Conservation (phyloP, 441 rosid genomes). For the Aquilaria agallochum region DNA sequence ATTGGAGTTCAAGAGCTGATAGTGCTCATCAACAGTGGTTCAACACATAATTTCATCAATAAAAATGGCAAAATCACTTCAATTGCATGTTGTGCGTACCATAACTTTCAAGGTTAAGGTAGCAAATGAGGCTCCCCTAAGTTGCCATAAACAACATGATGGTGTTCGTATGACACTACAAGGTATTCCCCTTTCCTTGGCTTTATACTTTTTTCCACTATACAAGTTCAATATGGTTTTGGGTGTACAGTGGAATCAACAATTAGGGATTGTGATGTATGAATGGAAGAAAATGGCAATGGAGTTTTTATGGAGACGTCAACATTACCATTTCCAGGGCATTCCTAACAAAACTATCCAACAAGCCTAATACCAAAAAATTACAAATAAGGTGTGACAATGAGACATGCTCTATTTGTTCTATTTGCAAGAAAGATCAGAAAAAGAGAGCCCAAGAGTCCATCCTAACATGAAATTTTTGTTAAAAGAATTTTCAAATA, state of each 20-base stretch:
- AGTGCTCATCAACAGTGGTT: background rate
- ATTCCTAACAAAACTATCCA: background rate
- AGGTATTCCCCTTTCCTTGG: background rate
- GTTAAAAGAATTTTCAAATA: background rate
- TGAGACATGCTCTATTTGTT: background rate
- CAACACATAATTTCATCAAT: background rate
- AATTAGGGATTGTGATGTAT: background rate
- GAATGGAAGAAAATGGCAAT: background rate
- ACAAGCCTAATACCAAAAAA: background rate
- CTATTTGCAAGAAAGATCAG: background rate
- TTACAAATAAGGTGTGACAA: background rate
- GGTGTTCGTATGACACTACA: background rate
- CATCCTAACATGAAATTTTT: background rate
- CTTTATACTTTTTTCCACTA: background rate
- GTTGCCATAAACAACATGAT: background rate
- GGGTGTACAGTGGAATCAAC: background rate
- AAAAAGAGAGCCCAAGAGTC: background rate
- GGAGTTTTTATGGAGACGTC: background rate
- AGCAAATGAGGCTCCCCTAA: background rate
- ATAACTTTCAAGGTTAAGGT: background rate
- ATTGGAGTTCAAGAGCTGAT: background rate
- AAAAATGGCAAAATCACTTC: background rate
- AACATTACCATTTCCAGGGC: background rate
- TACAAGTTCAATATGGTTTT: background rate
- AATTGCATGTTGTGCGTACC: background rate